These are phyloP conservation scores for Tremella fuciformis DNA, from an alignment of 768 basidiomycete genomes.

Conservation along the genomic window DNA sequence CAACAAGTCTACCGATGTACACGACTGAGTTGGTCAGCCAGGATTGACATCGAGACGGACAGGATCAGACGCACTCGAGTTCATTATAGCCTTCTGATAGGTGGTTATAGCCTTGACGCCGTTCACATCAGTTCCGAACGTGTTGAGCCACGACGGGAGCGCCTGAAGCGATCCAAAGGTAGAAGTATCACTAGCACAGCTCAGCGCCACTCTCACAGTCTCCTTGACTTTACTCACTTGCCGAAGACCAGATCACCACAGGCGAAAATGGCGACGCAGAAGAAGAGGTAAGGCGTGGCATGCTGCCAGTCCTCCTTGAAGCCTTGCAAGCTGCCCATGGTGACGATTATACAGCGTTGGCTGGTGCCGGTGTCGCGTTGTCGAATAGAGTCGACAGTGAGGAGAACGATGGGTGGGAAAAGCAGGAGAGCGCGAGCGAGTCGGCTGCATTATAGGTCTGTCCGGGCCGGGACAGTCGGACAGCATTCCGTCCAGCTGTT, in stretches of 20 bases:
- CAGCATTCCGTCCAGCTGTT: no score
- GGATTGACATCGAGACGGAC: no score
- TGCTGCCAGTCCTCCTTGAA: slow-evolving; percentile 14
- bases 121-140: slow-evolving; percentile 13
- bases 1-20: slow-evolving; percentile 19
- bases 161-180: slow-evolving; percentile 28
- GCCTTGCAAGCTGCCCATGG: not conserved
- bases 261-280: slow-evolving; percentile 20
- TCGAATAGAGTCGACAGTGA: not conserved
- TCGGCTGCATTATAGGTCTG: not conserved
- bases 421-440: slow-evolving; percentile 1
- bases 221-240: slow-evolving; percentile 3
- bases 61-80: slow-evolving; percentile 29
- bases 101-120: slow-evolving; percentile 13
- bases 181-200: slow-evolving; percentile 15
- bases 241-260: slow-evolving; percentile 24
- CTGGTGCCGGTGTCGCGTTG: no score
- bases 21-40: slow-evolving; percentile 10
- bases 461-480: no score
- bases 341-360: not conserved
- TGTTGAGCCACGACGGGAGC: slow-evolving; percentile 24
- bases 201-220: not conserved
- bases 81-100: slow-evolving; percentile 22
- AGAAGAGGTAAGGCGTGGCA: slow-evolving; percentile 20
- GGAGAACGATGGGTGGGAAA: not conserved